Evolutionary conservation across 306 rosid genomes (phyloP).

Genomic region (Trifolium repens): DNA sequence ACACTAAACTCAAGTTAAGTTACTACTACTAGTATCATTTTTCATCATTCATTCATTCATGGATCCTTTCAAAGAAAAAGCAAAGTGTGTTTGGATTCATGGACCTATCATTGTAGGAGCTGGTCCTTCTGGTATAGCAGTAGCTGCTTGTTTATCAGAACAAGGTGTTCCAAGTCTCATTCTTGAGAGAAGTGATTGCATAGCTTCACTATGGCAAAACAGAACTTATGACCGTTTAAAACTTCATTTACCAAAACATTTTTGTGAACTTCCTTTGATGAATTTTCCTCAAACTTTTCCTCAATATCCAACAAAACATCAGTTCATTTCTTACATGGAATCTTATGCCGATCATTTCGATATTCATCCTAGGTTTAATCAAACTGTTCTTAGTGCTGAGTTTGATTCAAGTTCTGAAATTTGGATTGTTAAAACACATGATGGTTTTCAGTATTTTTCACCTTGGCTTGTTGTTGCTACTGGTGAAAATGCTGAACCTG

Average conservation of each 20-base stretch:
- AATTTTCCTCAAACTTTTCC: slow-evolving; percentile 71
- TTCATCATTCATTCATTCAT: slow-evolving; percentile 30
- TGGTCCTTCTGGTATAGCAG: slow-evolving; percentile 97
- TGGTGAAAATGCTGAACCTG: slow-evolving; percentile 94
- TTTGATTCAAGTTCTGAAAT: slow-evolving; percentile 45
- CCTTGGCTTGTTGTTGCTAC: slow-evolving; percentile 86
- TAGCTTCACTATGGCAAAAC: slow-evolving; percentile 85
- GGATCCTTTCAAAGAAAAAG: slow-evolving; percentile 59
- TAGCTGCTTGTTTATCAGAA: slow-evolving; percentile 71
- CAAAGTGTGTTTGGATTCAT: slow-evolving; percentile 45
- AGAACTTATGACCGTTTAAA: slow-evolving; percentile 82
- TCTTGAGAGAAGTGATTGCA: slow-evolving; percentile 71
- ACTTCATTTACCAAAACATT: slow-evolving; percentile 85
- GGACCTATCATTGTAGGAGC: slow-evolving; percentile 93
- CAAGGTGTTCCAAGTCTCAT: slow-evolving; percentile 57
- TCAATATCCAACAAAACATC: slow-evolving; percentile 73
- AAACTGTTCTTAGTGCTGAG: slow-evolving; percentile 57
- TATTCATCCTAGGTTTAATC: slow-evolving; percentile 69
- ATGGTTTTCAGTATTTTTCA: slow-evolving; percentile 54
- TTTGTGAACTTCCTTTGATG: slow-evolving; percentile 78
- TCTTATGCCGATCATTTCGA: slow-evolving; percentile 73
- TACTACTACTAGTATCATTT: too few species aligned
- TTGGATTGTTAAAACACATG: slow-evolving; percentile 70
- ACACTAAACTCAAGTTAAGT: slow-evolving; percentile 2
- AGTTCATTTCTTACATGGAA: slow-evolving; percentile 82